phyloP scores from a whole-genome alignment of 2,329 filamentous ascomycete genomes.

The Fusarium sp. region DNA sequence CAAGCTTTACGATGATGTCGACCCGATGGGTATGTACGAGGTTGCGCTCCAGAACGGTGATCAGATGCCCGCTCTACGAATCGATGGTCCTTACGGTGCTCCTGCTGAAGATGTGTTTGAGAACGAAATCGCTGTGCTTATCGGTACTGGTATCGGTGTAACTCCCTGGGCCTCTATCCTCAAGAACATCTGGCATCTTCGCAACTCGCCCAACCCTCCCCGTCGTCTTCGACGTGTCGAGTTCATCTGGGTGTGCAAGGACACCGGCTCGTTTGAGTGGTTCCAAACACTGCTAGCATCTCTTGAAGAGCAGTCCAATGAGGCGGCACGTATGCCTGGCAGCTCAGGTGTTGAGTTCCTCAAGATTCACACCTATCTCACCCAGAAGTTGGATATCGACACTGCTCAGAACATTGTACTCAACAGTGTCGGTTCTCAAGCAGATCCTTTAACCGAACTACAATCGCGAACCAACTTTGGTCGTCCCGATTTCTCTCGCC shows the following conservation, averaged over 20 bases:
- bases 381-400: slow-evolving; percentile 91
- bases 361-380: slow-evolving; percentile 98
- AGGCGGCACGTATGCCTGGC: slow-evolving; percentile 76
- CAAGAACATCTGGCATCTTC: slow-evolving; percentile 99
- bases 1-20: slow-evolving; percentile 90
- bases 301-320: slow-evolving; percentile 86
- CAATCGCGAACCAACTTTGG: slow-evolving; percentile 94
- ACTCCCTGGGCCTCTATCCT: slow-evolving; percentile 90
- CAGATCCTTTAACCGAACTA: slow-evolving; percentile 94
- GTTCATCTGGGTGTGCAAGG: slow-evolving; percentile 99
- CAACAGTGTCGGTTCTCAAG: slow-evolving; percentile 89
- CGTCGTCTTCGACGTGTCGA: slow-evolving; percentile 92
- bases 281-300: slow-evolving; percentile 95
- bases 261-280: slow-evolving; percentile 97
- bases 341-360: slow-evolving; percentile 86
- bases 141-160: slow-evolving; percentile 89
- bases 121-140: slow-evolving; percentile 88
- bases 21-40: slow-evolving; percentile 98
- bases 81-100: slow-evolving; percentile 96
- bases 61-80: slow-evolving; percentile 88
- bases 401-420: slow-evolving; percentile 97
- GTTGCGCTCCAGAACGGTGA: slow-evolving; percentile 94
- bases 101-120: slow-evolving; percentile 98
- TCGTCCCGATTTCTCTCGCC: slow-evolving; percentile 85
- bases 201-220: slow-evolving; percentile 90